phyloP scores from a whole-genome alignment of 75 land plant species.

The Ceratopteris richardii region DNA sequence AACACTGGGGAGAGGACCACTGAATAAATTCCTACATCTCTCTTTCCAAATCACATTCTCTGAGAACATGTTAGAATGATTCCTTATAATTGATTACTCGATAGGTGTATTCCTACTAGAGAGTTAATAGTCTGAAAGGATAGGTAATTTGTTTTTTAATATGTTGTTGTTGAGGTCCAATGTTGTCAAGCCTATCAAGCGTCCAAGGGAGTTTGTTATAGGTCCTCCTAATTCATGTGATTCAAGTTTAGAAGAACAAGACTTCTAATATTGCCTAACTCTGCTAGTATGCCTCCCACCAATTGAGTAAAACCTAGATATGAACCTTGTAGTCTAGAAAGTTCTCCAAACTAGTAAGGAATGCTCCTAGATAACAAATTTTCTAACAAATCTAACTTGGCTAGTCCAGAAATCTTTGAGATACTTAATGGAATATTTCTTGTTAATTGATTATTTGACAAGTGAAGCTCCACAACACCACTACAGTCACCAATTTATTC shows the following conservation, averaged over 20 bases:
- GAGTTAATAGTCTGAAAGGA: constrained; percentile 9
- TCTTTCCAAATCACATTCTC: neutral
- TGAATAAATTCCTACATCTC: constrained; percentile 36
- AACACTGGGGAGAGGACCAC: constrained; percentile 46
- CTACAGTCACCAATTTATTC: constrained; percentile 28
- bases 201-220: constrained; percentile 24
- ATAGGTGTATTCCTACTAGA: neutral
- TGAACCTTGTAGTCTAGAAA: constrained; percentile 24
- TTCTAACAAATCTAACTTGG: constrained; percentile 46
- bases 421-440: constrained; percentile 31
- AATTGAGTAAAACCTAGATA: constrained; percentile 45
- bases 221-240: constrained; percentile 46
- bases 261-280: constrained; percentile 25
- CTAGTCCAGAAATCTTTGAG: constrained; percentile 15
- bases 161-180: constrained; percentile 29
- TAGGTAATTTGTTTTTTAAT: constrained; percentile 41
- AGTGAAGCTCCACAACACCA: constrained; percentile 36
- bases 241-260: constrained; percentile 43
- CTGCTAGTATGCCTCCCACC: constrained; percentile 43
- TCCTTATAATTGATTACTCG: constrained; percentile 3
- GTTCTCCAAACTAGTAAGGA: constrained; percentile 25
- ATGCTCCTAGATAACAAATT: constrained; percentile 43
- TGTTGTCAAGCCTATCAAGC: constrained; percentile 22
- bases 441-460: constrained; percentile 41
- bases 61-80: neutral